Percentiles rank a stretch among this genome's conserved stretches.
phyloP scores from a whole-genome alignment of 169 alveolate species.

The Cryptosporidium sp. region DNA sequence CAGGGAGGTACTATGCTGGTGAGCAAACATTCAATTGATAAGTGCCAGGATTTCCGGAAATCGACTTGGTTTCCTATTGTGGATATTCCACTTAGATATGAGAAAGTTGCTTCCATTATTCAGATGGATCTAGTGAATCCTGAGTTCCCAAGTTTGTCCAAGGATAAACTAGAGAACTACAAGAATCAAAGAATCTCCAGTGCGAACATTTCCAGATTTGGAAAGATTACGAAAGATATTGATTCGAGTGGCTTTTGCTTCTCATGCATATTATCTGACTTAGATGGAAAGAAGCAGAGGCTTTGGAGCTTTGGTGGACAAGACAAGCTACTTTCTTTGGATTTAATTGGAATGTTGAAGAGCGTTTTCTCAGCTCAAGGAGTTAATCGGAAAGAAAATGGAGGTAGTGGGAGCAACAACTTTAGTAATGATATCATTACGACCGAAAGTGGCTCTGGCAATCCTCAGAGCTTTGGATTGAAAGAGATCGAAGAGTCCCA shows the following conservation, averaged over 20 bases:
- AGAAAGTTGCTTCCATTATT: background rate
- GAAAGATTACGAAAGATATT: conserved; percentile 50
- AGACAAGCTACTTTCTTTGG: conserved; percentile 11
- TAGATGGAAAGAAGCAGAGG: background rate
- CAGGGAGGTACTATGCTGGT: conserved; percentile 12
- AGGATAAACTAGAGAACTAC: background rate
- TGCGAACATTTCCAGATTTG: conserved; percentile 1
- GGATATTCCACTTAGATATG: conserved; percentile 44
- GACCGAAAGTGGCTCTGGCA: background rate
- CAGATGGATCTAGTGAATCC: background rate
- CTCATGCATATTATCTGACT: conserved; percentile 14
- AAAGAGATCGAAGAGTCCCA: conserved; percentile 34
- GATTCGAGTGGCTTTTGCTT: conserved; percentile 18
- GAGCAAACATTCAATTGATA: conserved; percentile 9
- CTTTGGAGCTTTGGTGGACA: conserved; percentile 35
- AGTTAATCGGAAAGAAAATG: background rate
- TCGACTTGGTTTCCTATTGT: conserved; percentile 51
- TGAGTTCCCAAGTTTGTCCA: background rate
- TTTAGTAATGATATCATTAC: background rate
- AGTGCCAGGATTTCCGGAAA: conserved; percentile 2
- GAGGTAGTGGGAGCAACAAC: background rate
- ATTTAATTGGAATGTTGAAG: conserved; percentile 6
- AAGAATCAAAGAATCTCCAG: background rate
- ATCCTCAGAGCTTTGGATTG: background rate
- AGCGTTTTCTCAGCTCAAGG: conserved; percentile 8